Conservation (phyloP, 768 basidiomycete species). For the Rubroboletus pulcherrimus region DNA sequence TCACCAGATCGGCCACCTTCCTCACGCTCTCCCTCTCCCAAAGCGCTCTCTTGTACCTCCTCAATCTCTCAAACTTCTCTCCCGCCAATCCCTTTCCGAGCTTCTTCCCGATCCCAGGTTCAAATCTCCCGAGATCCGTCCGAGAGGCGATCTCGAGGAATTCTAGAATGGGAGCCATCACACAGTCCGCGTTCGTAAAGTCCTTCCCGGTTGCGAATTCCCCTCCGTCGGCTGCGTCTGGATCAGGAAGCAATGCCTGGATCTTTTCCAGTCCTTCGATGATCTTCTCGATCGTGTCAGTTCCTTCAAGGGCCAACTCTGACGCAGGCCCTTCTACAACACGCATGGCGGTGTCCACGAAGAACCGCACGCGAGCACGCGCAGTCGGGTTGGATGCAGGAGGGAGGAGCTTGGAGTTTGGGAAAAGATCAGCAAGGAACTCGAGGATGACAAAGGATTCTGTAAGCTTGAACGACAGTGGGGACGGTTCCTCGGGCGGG, state of each 20-base stretch:
- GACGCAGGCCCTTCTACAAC: not conserved
- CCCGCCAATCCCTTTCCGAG: conserved; percentile 39
- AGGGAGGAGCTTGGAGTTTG: conserved; percentile 46
- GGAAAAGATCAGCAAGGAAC: conserved; percentile 59
- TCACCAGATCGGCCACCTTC: conserved; percentile 5
- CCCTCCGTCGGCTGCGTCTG: conserved; percentile 40
- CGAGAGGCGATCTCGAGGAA: conserved; percentile 39
- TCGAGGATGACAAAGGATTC: conserved; percentile 65
- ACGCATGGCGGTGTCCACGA: conserved; percentile 50
- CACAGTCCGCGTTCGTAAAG: conserved; percentile 60
- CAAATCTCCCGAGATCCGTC: conserved; percentile 48
- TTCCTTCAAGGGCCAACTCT: not conserved
- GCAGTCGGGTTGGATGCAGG: conserved; percentile 40
- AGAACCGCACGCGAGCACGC: conserved; percentile 58
- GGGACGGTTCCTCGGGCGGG: conserved; percentile 52
- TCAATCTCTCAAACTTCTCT: conserved; percentile 45
- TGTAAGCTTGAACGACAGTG: conserved; percentile 54
- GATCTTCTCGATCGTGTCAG: conserved; percentile 24
- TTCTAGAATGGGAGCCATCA: conserved; percentile 52
- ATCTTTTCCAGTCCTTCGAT: not conserved
- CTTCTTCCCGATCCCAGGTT: conserved; percentile 43
- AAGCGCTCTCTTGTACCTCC: conserved; percentile 45
- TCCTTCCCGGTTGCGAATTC: conserved; percentile 36
- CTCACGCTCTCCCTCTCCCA: conserved; percentile 34
- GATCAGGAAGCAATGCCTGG: conserved; percentile 20